A percentile compares a stretch with the other conserved stretches of the same genome.
phyloP scores from a whole-genome alignment of 805 yeast species.

The Alloascoidea africana region DNA sequence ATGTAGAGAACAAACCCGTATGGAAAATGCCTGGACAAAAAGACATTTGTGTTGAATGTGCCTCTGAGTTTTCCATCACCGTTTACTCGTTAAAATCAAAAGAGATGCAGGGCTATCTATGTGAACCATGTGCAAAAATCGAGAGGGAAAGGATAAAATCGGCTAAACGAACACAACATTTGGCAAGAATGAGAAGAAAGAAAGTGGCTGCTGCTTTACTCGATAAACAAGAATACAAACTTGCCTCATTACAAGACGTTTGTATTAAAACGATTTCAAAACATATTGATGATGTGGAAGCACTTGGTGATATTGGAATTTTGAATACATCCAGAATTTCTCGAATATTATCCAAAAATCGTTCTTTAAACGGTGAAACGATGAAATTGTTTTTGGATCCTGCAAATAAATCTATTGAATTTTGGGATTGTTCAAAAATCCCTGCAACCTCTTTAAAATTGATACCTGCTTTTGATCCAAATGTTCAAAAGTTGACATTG shows the following conservation, averaged over 20 bases:
- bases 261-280: constrained; percentile 56
- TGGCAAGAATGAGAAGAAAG: constrained; percentile 61
- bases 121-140: constrained; percentile 40
- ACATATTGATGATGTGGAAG: constrained; percentile 62
- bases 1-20: constrained; percentile 17
- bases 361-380: constrained; percentile 65
- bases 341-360: constrained; percentile 63
- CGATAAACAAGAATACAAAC: constrained; percentile 44
- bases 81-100: constrained; percentile 44
- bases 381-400: constrained; percentile 59
- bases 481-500: constrained; percentile 45
- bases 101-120: constrained; percentile 40
- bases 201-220: constrained; percentile 73
- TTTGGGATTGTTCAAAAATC: constrained; percentile 89
- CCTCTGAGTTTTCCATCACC: constrained; percentile 37
- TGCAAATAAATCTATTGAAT: constrained; percentile 37
- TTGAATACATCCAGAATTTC: constrained; percentile 57
- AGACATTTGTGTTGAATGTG: constrained; percentile 52
- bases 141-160: constrained; percentile 26
- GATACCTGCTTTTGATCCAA: constrained; percentile 70
- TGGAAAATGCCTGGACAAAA: constrained; percentile 28
- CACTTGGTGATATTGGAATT: constrained; percentile 75
- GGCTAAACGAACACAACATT: constrained; percentile 35
- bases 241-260: constrained; percentile 68
- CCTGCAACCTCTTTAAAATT: constrained; percentile 46